Conservation (phyloP, 371 early-diverging fungal species). For the Capillidium rhysosporum region DNA sequence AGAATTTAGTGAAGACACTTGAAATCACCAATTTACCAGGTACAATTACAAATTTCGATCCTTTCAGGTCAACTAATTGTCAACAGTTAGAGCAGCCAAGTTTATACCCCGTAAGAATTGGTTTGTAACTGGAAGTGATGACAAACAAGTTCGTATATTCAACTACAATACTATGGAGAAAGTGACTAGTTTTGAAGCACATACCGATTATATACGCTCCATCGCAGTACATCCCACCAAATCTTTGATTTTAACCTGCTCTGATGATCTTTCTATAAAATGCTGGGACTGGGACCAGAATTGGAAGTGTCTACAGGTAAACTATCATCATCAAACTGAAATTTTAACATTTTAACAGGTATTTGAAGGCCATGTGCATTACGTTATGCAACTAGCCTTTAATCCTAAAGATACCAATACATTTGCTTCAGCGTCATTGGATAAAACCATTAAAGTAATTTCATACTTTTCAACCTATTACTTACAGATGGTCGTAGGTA, state of each 20-base stretch:
- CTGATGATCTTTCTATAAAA: constrained; percentile 97
- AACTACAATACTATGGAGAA: constrained; percentile 98
- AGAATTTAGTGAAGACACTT: constrained; percentile 88
- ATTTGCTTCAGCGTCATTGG: constrained; percentile 87
- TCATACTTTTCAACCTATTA: background rate
- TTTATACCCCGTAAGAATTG: constrained; percentile 94
- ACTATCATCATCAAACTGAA: background rate
- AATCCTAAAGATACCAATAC: constrained; percentile 95
- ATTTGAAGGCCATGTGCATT: constrained; percentile 97
- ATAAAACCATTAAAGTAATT: constrained; percentile 67
- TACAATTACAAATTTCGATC: constrained; percentile 8
- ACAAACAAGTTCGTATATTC: constrained; percentile 94
- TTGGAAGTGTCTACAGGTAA: constrained; percentile 83
- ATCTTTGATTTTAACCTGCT: constrained; percentile 78
- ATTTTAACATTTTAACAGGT: constrained; percentile 18
- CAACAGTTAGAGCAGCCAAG: constrained; percentile 78
- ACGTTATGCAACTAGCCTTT: constrained; percentile 92
- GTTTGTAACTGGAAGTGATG: constrained; percentile 94
- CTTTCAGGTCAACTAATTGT: background rate
- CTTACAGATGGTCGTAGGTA: constrained; percentile 21
- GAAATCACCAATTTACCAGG: constrained; percentile 83
- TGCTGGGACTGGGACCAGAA: constrained; percentile 99
- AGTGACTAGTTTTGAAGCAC: constrained; percentile 91
- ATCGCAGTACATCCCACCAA: constrained; percentile 94
- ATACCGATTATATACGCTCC: constrained; percentile 94